Base-by-base conservation (phyloP, 495 filamentous ascomycete species). In the Trichoderma asperelloides region DNA sequence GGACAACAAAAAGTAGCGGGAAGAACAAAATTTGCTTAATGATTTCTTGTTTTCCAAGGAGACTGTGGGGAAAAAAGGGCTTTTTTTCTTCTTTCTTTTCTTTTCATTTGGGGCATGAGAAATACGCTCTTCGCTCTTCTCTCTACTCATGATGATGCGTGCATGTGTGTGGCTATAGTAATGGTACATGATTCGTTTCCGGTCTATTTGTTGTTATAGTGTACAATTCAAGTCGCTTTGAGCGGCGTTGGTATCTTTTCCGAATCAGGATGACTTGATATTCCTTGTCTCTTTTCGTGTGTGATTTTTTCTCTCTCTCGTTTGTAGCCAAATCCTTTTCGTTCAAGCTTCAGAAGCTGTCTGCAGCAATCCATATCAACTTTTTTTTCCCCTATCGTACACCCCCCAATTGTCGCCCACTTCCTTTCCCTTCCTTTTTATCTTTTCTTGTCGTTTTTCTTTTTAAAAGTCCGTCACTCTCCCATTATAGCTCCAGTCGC, bases 401-500 rank as follows among this genome's bases (percentile, higher is more conserved):
- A n/a, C n/a, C n/a, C n/a, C n/a, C n/a, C n/a, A n/a, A n/a, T n/a
- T n/a, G n/a, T n/a, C n/a, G n/a, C n/a, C n/a, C n/a, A n/a, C 11
- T 16, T 8, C 43, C 43, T 47, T n/a, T 16, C 0, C 15, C 43
- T 12, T n/a, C 47, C 6, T 51, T 21, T 51, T 51, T 25, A 28
- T 28, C 51, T 1, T 28, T 7, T 8, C 23, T 69, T 21, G 18
- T 60, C 0, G 45, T 33, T 23, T 63, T 28, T 64, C n/a, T 41
- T 66, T 47, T 78, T 74, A 98, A 74, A 98, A 98, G 79, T 98
- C 95, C 23, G 95, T 98, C 28, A 95, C 94, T 66, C 95, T 81
- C 45, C 95, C 95, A 78, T 97, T 97, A 77, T 89, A 98, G 72
- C 92, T 97, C 88, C 93, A 98, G 79, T 98, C 95, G 1, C 91